Base-by-base conservation (phyloP, 805 yeast species). In the Saturnispora hagleri region DNA sequence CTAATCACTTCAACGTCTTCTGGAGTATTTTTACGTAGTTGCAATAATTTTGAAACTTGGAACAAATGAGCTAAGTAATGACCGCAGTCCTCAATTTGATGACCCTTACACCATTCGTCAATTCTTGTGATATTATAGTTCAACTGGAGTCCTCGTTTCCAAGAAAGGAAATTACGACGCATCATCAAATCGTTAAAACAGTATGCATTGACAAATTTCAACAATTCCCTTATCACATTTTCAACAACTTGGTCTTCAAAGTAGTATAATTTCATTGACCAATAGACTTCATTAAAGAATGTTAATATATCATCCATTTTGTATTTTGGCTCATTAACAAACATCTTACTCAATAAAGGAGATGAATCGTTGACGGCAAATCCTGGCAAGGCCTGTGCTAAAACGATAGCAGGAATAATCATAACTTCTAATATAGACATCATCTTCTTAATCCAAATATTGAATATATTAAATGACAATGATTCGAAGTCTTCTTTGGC, bases 81-180 rank as follows among this genome's bases (percentile, higher is more conserved):
- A 4, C 91, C 79, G 2, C 95, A 96, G 65, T 90, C 96, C 48
- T 86, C 85, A 56, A 93, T 80, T 49, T 86, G 90, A 67, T 91
- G 97, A 7, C 89, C 81, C 72, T 89, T 91, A 70, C 98, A 91
- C 99, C 99, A 93, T 71, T 93, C 99, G 68, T 89, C 97, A 61
- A 93, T 77, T 62, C 98, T 80, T 3, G 99, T 93, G 51, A 90
- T 95, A 68, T 93, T 93, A 72, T 93, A 93, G 67, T 89, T 93
- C 70, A 93, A 81, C 70, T 93, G 99, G 60, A 93, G 77, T 46
- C 98, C 98, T 65, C 99, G 84, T 73, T 91, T 93, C 99, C 99
- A 93, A 10, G 96, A 85, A 64, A 91, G 73, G 71, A 91, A 95
- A 71, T 83, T 85, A 69, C 96, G 81, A 73, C 97, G 83, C 95